Conservation (phyloP, 306 rosid genomes). For the Rosa multiflora region DNA sequence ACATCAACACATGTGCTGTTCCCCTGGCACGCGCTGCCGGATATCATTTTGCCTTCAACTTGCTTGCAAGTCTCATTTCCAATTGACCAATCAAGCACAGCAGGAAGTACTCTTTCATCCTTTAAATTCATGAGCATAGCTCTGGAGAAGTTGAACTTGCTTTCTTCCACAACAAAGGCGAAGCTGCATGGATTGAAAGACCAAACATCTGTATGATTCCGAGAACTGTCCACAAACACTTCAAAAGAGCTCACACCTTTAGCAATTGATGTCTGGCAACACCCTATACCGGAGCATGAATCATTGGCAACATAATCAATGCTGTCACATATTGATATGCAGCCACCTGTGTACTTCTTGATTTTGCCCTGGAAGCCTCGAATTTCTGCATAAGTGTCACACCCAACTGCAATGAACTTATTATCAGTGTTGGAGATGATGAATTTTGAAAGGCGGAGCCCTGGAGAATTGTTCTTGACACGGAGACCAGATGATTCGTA, state of each 20-base stretch:
- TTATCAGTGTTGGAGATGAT: conserved; percentile 28
- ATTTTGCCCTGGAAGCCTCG: fast-evolving
- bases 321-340: conserved; percentile 22
- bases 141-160: conserved; percentile 12
- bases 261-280: conserved; percentile 38
- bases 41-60: background rate
- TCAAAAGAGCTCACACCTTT: background rate
- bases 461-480: fast-evolving
- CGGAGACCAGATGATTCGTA: background rate
- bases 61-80: conserved; percentile 11
- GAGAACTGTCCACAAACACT: fast-evolving
- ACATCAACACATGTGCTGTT: background rate
- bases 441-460: background rate
- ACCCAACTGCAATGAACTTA: conserved; percentile 30
- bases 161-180: conserved; percentile 24
- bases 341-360: conserved; percentile 23
- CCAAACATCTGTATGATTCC: background rate
- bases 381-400: conserved; percentile 19
- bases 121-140: background rate
- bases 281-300: conserved; percentile 39
- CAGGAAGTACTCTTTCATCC: background rate
- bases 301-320: background rate
- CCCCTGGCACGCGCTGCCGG: conserved; percentile 2
- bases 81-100: conserved; percentile 45
- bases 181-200: conserved; percentile 32